Base-by-base conservation (phyloP, 768 basidiomycete species). In the Austroboletus eburneus region DNA sequence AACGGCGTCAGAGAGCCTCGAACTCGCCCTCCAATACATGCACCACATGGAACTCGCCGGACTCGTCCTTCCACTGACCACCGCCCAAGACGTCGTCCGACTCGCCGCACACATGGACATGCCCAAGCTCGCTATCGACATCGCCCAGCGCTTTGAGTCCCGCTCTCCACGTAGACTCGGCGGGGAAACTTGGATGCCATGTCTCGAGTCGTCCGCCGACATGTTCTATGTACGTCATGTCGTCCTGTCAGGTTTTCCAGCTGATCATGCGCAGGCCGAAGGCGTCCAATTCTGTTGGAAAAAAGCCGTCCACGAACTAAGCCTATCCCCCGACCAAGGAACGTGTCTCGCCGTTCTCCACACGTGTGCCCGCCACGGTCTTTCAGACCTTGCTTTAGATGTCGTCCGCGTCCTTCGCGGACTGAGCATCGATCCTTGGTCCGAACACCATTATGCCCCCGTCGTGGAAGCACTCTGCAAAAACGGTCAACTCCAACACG, bases 361-460 rank as follows among this genome's bases (percentile, higher is more conserved):
- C 52, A 80, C 85, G 1, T 87, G 87, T 14, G 87, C 77, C 35
- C 81, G 89, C 9, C 72, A 78, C 50, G 89, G 87, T n/a, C 69
- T 80, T 27, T 77, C 85, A 5, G 77, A 80, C 38, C 72, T 93
- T 1, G 89, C 84, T 20, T 69, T 77, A 13, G 80, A 83, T 34
- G 85, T 77, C 23, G 66, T 92, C 34, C 77, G 73, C 2, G 67
- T 75, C 7, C 69, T 94, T 32, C 73, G 77, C 37, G 42, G 51
- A 9, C 64, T 77, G 8, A 73, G 75, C 14, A 64, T 79, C 13
- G 59, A 70, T 38, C 73, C 77, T n/a, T 63, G 59, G 67, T 59
- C 73, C 57, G 91, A 92, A 60, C 67, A 85, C 57, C 91, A 94
- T 60, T 80, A 89, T 55, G 79, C 86, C 1, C 80, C 89, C 3